Percentiles rank a stretch among this genome's conserved stretches.
Evolutionary conservation across 164 flowering plant species (phyloP).

Genomic region (Vitis rotundifolia): DNA sequence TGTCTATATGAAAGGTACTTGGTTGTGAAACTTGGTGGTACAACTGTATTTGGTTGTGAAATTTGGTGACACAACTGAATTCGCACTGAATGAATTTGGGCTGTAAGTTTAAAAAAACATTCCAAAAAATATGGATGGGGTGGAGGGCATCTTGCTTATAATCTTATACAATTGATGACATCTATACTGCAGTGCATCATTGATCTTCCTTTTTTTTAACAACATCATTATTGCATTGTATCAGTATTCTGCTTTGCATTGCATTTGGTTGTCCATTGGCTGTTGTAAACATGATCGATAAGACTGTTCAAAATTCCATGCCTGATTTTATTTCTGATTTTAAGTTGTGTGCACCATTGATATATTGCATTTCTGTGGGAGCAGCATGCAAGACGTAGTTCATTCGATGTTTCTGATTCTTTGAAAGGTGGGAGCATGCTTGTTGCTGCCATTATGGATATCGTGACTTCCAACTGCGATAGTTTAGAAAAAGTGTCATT

Average conservation of each 20-base stretch:
- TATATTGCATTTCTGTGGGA: conserved; percentile 34
- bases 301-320: not conserved
- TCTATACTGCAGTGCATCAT: too few species aligned
- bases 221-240: not conserved
- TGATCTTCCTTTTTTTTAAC: too few species aligned
- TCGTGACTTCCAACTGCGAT: conserved; percentile 86
- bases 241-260: not conserved
- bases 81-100: too few species aligned
- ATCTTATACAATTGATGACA: too few species aligned
- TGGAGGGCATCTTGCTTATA: too few species aligned
- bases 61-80: too few species aligned
- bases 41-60: not conserved
- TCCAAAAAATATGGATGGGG: too few species aligned
- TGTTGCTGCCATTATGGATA: conserved; percentile 94
- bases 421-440: conserved; percentile 99
- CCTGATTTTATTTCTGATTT: conserved; percentile 7
- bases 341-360: conserved; percentile 24
- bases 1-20: not conserved
- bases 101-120: too few species aligned
- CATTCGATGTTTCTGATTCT: conserved; percentile 67
- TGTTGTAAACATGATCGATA: not conserved
- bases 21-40: not conserved
- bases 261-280: not conserved
- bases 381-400: conserved; percentile 70
- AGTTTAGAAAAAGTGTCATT: conserved; percentile 48